phyloP scores from a whole-genome alignment of 768 basidiomycete genomes.

The Botryobasidium botryosum region DNA sequence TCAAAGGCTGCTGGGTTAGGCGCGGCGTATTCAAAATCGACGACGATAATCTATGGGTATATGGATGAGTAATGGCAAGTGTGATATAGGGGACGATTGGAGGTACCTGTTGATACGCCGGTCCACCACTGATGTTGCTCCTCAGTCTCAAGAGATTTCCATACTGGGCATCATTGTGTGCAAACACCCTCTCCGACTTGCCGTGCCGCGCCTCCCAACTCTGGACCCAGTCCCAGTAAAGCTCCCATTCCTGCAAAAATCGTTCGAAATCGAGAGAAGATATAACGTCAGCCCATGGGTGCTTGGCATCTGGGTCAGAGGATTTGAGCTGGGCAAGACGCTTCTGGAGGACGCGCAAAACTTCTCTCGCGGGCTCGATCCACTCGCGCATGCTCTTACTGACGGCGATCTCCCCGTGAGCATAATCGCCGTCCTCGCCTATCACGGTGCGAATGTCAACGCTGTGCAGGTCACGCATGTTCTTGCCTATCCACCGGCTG shows the following conservation, averaged over 20 bases:
- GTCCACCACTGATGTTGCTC: conserved; percentile 32
- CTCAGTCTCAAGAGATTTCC: conserved; percentile 76
- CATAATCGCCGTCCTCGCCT: conserved; percentile 20
- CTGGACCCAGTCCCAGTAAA: conserved; percentile 55
- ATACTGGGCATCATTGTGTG: conserved; percentile 93
- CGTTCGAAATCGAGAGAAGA: conserved; percentile 42
- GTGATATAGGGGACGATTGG: conserved; percentile 1
- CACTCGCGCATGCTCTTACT: conserved; percentile 54
- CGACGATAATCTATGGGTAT: conserved; percentile 61
- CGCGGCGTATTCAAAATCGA: conserved; percentile 94
- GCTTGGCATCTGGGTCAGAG: conserved; percentile 4
- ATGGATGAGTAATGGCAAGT: conserved; percentile 1
- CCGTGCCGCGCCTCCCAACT: conserved; percentile 39
- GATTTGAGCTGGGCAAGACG: neutral
- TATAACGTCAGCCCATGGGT: conserved; percentile 13
- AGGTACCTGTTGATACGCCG: conserved; percentile 63
- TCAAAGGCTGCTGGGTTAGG: conserved; percentile 89
- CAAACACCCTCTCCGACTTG: conserved; percentile 52
- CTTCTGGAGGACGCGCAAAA: conserved; percentile 36
- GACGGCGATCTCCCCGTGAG: no score
- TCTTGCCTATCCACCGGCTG: conserved; percentile 75
- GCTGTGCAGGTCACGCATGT: conserved; percentile 92
- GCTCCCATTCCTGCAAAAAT: conserved; percentile 47
- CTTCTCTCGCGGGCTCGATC: conserved; percentile 52
- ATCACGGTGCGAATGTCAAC: conserved; percentile 60